Base-by-base conservation (phyloP, 306 rosid genomes). In the Vicia faba region DNA sequence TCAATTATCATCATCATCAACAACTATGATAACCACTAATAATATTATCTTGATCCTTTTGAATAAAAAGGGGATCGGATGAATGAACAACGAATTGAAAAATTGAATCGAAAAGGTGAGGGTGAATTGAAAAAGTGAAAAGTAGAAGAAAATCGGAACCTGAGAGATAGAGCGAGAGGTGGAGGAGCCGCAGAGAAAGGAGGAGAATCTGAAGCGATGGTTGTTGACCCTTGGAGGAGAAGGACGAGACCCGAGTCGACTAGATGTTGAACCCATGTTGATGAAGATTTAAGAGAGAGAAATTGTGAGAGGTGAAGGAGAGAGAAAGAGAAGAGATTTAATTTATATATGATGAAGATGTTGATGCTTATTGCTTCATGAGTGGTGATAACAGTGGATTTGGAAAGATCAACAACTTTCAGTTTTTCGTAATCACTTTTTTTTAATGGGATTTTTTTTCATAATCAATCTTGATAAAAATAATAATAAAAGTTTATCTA, bases 121-220 rank as follows among this genome's bases (percentile, higher is more conserved):
- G 3, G 29, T 33, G 33, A 16, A 15, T 25, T 18, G 15, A 7
- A 36, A 68, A 82, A 2, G 76, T 75, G 67, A 41, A 25, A 23
- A 12, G 1, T 12, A 1, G 61, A 28, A 0, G 64, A 1, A 36
- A 23, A 68, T 33, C 26, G 60, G 69, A 25, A 89, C 96, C 95
- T 80, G 87, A 63, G 66, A 29, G 29, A 84, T 64, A 14, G 96
- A 83, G 71, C 86, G 85, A 48, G 89, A 80, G 66, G 91, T 13
- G 54, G 92, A 87, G 78, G 84, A 80, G 73, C 98, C 96, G 10
- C 96, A 87, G 61, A 89, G 74, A 63, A 89, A 81, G 71, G 95
- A 85, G 18, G 84, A 87, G 36, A 89, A 48, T 10, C 71, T 64
- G 84, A 95, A 87, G 71, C 95, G 85, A 77, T 19, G 57, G 57